These are phyloP conservation scores for Talinum fruticosum DNA, from an alignment of 148 eudicot species.

Conservation along the genomic window DNA sequence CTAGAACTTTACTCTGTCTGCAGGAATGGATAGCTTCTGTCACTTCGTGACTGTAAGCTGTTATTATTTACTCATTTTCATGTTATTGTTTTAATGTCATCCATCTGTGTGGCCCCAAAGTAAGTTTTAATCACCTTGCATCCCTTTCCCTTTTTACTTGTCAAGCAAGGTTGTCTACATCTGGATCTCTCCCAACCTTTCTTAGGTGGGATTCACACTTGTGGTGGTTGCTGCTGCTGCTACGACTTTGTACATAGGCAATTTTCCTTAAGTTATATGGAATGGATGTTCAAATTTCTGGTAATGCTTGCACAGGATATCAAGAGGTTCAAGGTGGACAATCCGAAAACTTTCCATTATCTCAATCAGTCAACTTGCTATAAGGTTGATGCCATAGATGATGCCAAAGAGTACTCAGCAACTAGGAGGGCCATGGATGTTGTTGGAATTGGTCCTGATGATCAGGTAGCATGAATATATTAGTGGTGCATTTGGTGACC, in stretches of 20 bases:
- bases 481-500: neutral
- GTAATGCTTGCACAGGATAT: slow-evolving; percentile 40
- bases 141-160: neutral
- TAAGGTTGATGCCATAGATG: slow-evolving; percentile 67
- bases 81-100: neutral
- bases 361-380: slow-evolving; percentile 83
- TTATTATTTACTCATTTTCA: neutral
- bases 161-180: neutral
- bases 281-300: neutral
- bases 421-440: slow-evolving; percentile 89
- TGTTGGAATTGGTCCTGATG: slow-evolving; percentile 79
- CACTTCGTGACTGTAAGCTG: neutral
- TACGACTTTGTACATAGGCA: neutral
- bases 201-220: neutral
- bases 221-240: neutral
- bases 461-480: slow-evolving; percentile 53
- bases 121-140: neutral
- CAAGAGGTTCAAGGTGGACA: slow-evolving; percentile 66
- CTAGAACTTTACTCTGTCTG: neutral
- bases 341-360: slow-evolving; percentile 78
- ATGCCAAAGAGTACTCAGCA: slow-evolving; percentile 70
- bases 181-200: neutral
- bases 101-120: neutral
- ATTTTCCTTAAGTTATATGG: neutral
- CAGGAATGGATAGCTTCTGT: neutral